Evolutionary conservation across 768 basidiomycete species (phyloP).

Genomic region (Zangia roseola): DNA sequence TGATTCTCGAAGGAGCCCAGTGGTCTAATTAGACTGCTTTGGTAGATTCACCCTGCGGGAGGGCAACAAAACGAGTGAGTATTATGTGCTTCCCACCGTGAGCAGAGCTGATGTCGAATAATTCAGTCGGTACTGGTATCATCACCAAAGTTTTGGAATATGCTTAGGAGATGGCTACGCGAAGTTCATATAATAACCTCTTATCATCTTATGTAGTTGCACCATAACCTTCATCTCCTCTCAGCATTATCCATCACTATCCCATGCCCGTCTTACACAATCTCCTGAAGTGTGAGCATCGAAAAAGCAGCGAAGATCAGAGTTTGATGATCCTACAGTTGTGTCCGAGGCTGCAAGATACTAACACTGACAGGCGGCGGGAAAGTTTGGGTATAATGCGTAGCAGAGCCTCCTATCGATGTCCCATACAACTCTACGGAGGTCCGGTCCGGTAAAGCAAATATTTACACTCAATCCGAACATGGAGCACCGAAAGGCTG

Average conservation of each 20-base stretch:
- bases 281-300: too few relatives aligned
- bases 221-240: conserved; percentile 21
- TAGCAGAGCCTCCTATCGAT: too few relatives aligned
- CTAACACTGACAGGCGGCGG: too few relatives aligned
- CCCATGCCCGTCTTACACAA: background rate
- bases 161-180: conserved; percentile 20
- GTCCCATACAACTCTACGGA: too few relatives aligned
- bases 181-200: conserved; percentile 16
- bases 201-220: conserved; percentile 17
- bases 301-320: too few relatives aligned
- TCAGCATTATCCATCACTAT: conserved; percentile 18
- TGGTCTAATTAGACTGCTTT: conserved; percentile 1
- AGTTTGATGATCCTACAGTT: too few relatives aligned
- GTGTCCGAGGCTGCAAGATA: too few relatives aligned
- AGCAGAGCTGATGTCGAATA: conserved; percentile 11
- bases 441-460: too few relatives aligned
- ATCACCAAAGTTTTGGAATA: conserved; percentile 77
- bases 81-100: background rate
- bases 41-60: conserved; percentile 85
- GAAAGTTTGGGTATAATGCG: too few relatives aligned
- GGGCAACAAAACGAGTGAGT: conserved; percentile 87
- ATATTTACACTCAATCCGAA: too few relatives aligned
- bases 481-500: too few relatives aligned
- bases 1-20: background rate
- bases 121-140: conserved; percentile 87